Conservation (phyloP, 2,329 filamentous ascomycete genomes). For the Elsinoe fawcettii region DNA sequence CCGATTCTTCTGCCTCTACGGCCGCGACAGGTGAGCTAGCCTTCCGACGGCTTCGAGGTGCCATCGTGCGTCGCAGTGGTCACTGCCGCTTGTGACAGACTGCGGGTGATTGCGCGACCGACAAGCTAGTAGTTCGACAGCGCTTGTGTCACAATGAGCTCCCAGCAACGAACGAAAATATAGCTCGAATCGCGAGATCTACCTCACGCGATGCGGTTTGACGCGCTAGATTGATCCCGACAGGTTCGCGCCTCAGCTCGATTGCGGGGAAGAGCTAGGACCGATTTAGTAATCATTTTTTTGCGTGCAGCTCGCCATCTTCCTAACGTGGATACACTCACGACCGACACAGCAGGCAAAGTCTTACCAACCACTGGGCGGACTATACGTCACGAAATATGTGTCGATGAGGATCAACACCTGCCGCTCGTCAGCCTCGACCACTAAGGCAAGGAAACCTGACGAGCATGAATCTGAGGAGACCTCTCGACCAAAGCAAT, state of each 20-base stretch:
- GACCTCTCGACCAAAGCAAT: too few relatives aligned
- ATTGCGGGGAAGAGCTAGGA: slow-evolving; percentile 10
- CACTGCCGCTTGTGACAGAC: too few relatives aligned
- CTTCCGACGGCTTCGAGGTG: slow-evolving; percentile 17
- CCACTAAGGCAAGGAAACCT: too few relatives aligned
- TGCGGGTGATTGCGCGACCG: background rate
- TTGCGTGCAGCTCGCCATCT: too few relatives aligned
- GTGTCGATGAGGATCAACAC: too few relatives aligned
- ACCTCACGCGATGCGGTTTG: background rate
- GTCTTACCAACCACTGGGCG: too few relatives aligned
- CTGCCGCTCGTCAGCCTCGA: too few relatives aligned
- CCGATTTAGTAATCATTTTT: background rate
- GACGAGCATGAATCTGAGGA: too few relatives aligned
- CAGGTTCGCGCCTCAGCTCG: background rate
- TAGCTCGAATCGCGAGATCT: slow-evolving; percentile 2
- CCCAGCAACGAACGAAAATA: background rate
- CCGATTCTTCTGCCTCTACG: slow-evolving; percentile 13
- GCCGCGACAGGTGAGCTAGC: slow-evolving; percentile 15
- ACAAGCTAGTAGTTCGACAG: background rate
- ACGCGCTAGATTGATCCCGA: slow-evolving; percentile 13
- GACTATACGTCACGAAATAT: too few relatives aligned
- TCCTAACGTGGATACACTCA: too few relatives aligned
- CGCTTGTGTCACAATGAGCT: background rate
- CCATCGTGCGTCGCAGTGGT: background rate
- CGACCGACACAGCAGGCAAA: too few relatives aligned